A percentile compares a stretch with the other conserved stretches of the same genome.
These are phyloP conservation scores for Trypanosoma boissoni DNA, from an alignment of 208 protist species.

Conservation along the genomic window DNA sequence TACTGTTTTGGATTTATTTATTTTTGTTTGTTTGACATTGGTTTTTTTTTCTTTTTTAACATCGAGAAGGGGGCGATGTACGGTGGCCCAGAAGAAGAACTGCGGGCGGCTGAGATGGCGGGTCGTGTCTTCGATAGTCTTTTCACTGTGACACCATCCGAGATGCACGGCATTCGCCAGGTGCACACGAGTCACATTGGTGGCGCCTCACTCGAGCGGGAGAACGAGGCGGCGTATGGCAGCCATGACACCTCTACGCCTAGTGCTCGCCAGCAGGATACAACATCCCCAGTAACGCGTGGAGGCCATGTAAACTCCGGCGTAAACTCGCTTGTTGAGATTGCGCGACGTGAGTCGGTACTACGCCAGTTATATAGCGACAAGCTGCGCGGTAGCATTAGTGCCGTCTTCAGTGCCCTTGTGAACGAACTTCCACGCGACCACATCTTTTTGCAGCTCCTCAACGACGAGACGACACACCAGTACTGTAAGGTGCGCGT, in stretches of 20 bases:
- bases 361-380: conserved; percentile 62
- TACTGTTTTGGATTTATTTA: background rate
- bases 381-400: conserved; percentile 61
- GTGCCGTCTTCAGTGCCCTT: conserved; percentile 54
- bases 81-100: conserved; percentile 20
- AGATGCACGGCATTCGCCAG: conserved; percentile 23
- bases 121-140: conserved; percentile 26
- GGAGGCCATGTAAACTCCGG: conserved; percentile 9
- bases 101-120: conserved; percentile 25
- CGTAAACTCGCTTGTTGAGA: conserved; percentile 28
- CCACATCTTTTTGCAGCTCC: conserved; percentile 75
- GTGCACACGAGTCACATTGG: conserved; percentile 19
- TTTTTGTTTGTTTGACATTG: background rate
- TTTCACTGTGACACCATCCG: conserved; percentile 6
- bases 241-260: conserved; percentile 10
- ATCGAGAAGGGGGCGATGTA: too few relatives aligned
- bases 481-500: conserved; percentile 73
- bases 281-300: conserved; percentile 1
- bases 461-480: conserved; percentile 57
- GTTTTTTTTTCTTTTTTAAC: conserved; percentile 5
- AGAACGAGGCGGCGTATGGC: conserved; percentile 20
- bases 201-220: conserved; percentile 19
- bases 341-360: conserved; percentile 29
- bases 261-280: conserved; percentile 1
- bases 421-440: conserved; percentile 58